Percentiles rank a stretch among this genome's conserved stretches.
Evolutionary conservation across 2,329 filamentous ascomycete genomes (phyloP).

Genomic region (Ophiostoma ulmi): DNA sequence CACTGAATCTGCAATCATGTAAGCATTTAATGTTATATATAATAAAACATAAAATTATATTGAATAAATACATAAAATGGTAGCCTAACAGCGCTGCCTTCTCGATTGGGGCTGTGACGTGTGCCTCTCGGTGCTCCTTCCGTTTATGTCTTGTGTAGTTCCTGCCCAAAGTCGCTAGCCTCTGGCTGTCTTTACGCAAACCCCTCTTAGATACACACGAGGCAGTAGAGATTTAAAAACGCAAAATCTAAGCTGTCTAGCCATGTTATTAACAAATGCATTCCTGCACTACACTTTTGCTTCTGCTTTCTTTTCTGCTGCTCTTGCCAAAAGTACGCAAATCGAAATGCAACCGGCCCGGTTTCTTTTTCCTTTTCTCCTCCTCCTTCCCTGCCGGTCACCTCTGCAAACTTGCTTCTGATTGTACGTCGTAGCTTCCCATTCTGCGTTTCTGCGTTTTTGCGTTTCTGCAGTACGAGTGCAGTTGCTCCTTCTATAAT

Average conservation of each 20-base stretch:
- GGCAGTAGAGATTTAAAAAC: background rate
- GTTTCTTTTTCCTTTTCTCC: background rate
- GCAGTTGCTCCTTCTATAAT: background rate
- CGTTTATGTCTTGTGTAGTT: background rate
- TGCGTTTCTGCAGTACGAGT: background rate
- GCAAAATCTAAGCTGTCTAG: background rate
- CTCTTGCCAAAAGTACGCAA: conserved; percentile 1
- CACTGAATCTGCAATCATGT: no score
- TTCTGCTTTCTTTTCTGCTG: background rate
- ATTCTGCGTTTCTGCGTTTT: background rate
- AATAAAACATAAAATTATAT: background rate
- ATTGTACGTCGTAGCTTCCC: background rate
- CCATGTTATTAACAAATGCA: background rate
- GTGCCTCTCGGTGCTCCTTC: background rate
- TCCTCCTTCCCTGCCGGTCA: conserved; percentile 5
- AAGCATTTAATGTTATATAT: no score
- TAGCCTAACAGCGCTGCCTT: background rate
- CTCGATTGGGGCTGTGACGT: conserved; percentile 10
- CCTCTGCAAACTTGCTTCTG: background rate
- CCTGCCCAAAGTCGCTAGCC: background rate
- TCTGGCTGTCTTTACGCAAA: background rate
- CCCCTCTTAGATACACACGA: background rate
- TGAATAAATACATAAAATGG: background rate
- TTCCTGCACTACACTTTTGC: background rate
- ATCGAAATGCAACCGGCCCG: background rate